Conservation (phyloP, 345 rosid species). For the Geranium brycei region DNA sequence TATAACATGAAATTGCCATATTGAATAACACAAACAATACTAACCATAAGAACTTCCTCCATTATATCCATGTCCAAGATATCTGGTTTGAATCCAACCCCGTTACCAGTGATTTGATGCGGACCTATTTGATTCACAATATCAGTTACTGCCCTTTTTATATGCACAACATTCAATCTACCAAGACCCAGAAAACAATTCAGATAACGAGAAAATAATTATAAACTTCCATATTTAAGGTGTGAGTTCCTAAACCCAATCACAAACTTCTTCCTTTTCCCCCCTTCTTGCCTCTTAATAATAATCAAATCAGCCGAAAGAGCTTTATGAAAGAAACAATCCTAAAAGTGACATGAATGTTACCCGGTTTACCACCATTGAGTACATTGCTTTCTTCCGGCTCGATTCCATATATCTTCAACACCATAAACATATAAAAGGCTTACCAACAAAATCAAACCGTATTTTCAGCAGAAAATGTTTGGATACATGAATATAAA, state of each 20-base stretch:
- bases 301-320: too few relatives aligned
- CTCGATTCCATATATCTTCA: constrained; percentile 89
- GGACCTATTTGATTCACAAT: constrained; percentile 46
- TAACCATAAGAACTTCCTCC: constrained; percentile 85
- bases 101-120: constrained; percentile 86
- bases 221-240: too few relatives aligned
- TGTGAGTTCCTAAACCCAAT: too few relatives aligned
- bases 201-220: too few relatives aligned
- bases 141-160: too few relatives aligned
- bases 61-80: constrained; percentile 88
- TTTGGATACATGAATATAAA: background rate
- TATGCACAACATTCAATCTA: too few relatives aligned
- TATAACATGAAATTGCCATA: too few relatives aligned
- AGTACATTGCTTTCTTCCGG: constrained; percentile 88
- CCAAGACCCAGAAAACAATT: too few relatives aligned
- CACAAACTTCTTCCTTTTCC: too few relatives aligned
- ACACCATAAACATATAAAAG: constrained; percentile 1
- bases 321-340: too few relatives aligned
- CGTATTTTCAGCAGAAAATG: background rate
- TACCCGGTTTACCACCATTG: constrained; percentile 97
- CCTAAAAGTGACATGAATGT: background rate
- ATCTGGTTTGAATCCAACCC: constrained; percentile 95
- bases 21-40: background rate
- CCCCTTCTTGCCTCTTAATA: too few relatives aligned
- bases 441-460: constrained; percentile 3